Percentiles rank a stretch among this genome's conserved stretches.
These are phyloP conservation scores for Trichophaea hybrida DNA, from an alignment of 2,329 filamentous ascomycete genomes.

Conservation along the genomic window DNA sequence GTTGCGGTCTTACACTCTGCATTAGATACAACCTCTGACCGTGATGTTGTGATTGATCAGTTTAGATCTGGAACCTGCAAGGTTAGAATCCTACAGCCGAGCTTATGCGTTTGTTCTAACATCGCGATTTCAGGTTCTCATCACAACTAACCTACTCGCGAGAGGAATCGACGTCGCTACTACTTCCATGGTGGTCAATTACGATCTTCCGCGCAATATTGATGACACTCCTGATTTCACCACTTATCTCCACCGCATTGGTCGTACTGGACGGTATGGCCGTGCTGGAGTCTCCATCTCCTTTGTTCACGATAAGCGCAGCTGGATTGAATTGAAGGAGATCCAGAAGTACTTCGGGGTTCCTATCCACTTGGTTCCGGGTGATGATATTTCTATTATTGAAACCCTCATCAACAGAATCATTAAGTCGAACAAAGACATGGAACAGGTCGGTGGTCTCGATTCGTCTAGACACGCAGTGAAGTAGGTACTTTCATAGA, in stretches of 20 bases:
- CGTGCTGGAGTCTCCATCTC: constrained; percentile 91
- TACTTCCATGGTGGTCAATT: constrained; percentile 98
- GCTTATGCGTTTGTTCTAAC: background rate
- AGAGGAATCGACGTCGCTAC: constrained; percentile 85
- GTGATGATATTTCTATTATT: constrained; percentile 68
- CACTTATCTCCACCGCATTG: constrained; percentile 95
- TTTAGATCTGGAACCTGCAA: constrained; percentile 82
- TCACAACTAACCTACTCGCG: constrained; percentile 91
- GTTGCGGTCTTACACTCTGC: constrained; percentile 81
- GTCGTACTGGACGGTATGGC: constrained; percentile 93
- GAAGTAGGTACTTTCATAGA: too few species aligned
- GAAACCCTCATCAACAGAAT: constrained; percentile 14
- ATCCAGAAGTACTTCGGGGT: constrained; percentile 72
- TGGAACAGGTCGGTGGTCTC: background rate
- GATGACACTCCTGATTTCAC: constrained; percentile 68
- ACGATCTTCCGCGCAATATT: constrained; percentile 59
- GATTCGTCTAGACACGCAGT: too few species aligned
- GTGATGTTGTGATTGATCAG: constrained; percentile 69
- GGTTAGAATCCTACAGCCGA: background rate
- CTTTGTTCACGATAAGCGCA: constrained; percentile 75
- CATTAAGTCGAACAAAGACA: constrained; percentile 8
- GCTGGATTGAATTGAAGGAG: constrained; percentile 59
- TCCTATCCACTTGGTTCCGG: constrained; percentile 64
- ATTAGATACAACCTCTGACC: constrained; percentile 51
- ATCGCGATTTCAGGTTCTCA: constrained; percentile 54